Percentiles rank a stretch among this genome's conserved stretches.
These are phyloP conservation scores for Lactuca saligna DNA, from an alignment of 129 eudicot genomes.

Conservation along the genomic window DNA sequence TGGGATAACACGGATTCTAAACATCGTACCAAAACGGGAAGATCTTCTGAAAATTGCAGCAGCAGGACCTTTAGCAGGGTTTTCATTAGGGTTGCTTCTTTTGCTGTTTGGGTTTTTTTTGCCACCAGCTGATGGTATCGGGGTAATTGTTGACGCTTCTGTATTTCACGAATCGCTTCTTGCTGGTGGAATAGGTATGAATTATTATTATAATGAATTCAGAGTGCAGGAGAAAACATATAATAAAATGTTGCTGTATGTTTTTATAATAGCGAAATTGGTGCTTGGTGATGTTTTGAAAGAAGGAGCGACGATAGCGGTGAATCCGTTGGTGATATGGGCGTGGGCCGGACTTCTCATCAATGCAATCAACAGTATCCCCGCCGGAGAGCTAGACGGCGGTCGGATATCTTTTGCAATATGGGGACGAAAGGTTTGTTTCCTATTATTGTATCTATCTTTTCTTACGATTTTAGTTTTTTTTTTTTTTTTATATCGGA, in stretches of 20 bases:
- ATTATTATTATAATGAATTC: background rate
- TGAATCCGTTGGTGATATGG: constrained; percentile 91
- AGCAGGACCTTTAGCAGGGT: constrained; percentile 99
- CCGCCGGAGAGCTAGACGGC: constrained; percentile 98
- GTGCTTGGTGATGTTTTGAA: constrained; percentile 89
- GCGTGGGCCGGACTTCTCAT: constrained; percentile 99
- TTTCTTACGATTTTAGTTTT: too few relatives aligned
- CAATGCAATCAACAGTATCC: constrained; percentile 95
- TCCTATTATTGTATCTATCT: too few relatives aligned
- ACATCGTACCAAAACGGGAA: constrained; percentile 83
- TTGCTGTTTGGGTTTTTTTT: constrained; percentile 79
- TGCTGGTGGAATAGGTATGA: constrained; percentile 90
- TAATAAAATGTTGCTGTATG: background rate
- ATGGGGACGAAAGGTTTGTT: constrained; percentile 94
- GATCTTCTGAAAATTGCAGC: constrained; percentile 91
- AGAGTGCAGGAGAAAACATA: background rate
- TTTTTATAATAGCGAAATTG: constrained; percentile 70
- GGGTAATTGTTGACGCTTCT: constrained; percentile 75
- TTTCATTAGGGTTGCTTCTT: constrained; percentile 73
- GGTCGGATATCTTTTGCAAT: constrained; percentile 92
- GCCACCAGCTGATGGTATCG: constrained; percentile 85
- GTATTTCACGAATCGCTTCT: constrained; percentile 93
- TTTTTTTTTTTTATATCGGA: too few relatives aligned
- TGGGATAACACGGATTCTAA: constrained; percentile 83
- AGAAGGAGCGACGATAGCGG: constrained; percentile 75